Evolutionary conservation across 129 eudicot genomes (phyloP).

Genomic region (Helichrysum umbraculigerum): DNA sequence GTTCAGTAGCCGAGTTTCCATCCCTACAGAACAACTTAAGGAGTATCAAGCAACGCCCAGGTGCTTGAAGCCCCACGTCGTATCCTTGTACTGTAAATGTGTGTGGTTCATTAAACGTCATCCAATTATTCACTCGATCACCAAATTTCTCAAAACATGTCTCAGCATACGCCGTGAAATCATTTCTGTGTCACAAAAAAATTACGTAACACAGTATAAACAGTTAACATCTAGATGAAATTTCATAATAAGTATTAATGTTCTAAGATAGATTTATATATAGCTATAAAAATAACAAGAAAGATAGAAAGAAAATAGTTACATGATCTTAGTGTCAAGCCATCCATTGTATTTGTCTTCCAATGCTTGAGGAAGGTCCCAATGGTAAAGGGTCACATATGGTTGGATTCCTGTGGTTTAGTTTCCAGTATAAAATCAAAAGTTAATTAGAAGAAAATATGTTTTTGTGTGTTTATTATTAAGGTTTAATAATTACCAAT

Average conservation of each 20-base stretch:
- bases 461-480: too few relatives aligned
- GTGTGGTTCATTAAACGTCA: conserved; percentile 92
- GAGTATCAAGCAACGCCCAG: conserved; percentile 78
- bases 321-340: conserved; percentile 76
- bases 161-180: conserved; percentile 71
- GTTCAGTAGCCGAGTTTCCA: conserved; percentile 94
- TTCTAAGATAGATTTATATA: too few relatives aligned
- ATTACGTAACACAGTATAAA: neutral
- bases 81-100: conserved; percentile 68
- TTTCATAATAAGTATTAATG: too few relatives aligned
- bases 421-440: too few relatives aligned
- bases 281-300: neutral
- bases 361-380: conserved; percentile 92
- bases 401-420: conserved; percentile 72
- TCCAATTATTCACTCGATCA: conserved; percentile 93
- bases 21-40: conserved; percentile 58
- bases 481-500: too few relatives aligned
- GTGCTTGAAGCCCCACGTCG: conserved; percentile 81
- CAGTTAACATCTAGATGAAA: too few relatives aligned
- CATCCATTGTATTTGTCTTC: conserved; percentile 79
- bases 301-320: neutral
- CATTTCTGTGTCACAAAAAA: conserved; percentile 42
- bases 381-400: conserved; percentile 80
- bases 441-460: too few relatives aligned
- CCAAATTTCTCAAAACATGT: conserved; percentile 83